Evolutionary conservation across 2,329 filamentous ascomycete species (phyloP).

Genomic region (Talaromyces sp.): DNA sequence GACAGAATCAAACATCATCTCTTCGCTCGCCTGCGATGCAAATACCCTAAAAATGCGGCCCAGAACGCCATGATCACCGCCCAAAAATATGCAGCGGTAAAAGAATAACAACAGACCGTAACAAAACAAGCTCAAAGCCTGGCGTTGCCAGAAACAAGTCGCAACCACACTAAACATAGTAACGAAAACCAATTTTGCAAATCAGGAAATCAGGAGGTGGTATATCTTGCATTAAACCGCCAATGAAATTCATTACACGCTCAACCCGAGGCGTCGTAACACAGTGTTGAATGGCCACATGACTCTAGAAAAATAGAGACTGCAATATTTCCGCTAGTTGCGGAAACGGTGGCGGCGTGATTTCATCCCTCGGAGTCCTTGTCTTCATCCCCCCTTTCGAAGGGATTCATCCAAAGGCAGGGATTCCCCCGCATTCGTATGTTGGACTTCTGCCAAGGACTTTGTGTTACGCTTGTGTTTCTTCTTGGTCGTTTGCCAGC

Average conservation of each 20-base stretch:
- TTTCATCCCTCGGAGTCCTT: neutral
- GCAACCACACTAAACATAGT: neutral
- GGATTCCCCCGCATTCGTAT: constrained; percentile 27
- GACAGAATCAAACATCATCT: neutral
- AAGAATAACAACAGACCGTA: constrained; percentile 10
- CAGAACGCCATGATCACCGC: constrained; percentile 1
- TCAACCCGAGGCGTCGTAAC: neutral
- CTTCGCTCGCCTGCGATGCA: constrained; percentile 13
- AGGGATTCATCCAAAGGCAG: constrained; percentile 38
- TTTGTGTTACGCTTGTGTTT: constrained; percentile 35
- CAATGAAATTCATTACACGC: neutral
- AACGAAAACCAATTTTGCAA: neutral
- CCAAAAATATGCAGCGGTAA: neutral
- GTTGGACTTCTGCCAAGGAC: constrained; percentile 24
- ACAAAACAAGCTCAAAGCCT: constrained; percentile 3
- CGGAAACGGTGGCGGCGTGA: neutral
- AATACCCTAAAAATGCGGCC: constrained; percentile 8
- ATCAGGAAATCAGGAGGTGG: neutral
- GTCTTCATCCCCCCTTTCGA: constrained; percentile 39
- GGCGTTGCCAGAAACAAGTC: neutral
- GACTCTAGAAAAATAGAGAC: neutral
- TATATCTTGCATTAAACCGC: constrained; percentile 1
- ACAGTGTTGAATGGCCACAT: neutral
- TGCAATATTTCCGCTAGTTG: neutral
- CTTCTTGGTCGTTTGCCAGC: constrained; percentile 43